These are phyloP conservation scores for Xylaria sp. DNA, from an alignment of 2,329 filamentous ascomycete species.

Conservation along the genomic window DNA sequence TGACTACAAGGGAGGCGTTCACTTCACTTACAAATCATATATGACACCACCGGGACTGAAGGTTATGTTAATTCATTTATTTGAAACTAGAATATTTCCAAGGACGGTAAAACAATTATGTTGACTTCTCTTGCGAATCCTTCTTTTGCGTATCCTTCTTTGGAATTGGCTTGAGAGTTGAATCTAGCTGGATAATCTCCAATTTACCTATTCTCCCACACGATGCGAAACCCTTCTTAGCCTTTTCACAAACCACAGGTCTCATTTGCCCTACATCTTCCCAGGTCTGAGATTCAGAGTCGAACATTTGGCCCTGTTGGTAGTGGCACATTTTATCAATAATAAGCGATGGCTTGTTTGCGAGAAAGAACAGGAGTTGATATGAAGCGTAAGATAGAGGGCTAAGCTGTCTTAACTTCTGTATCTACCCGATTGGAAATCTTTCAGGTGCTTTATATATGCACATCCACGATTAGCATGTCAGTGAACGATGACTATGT, in stretches of 20 bases:
- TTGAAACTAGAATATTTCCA: background rate
- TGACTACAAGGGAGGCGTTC: background rate
- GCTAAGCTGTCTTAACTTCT: background rate
- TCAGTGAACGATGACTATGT: background rate
- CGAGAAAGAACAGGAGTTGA: background rate
- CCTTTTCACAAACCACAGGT: background rate
- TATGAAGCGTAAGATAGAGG: background rate
- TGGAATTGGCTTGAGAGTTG: background rate
- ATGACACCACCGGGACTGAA: background rate
- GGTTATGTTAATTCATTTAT: background rate
- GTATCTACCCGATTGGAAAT: background rate
- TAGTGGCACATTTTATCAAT: slow-evolving; percentile 6
- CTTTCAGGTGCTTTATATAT: background rate
- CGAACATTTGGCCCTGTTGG: background rate
- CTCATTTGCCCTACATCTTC: background rate
- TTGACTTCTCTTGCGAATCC: background rate
- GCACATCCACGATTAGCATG: background rate
- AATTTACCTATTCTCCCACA: background rate
- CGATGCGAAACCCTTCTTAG: background rate
- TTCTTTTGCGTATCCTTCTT: background rate
- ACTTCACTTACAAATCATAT: background rate
- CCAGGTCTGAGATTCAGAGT: background rate
- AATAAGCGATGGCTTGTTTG: too few relatives aligned
- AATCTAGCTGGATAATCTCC: background rate
- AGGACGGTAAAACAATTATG: background rate